Evolutionary conservation across 179 eudicot species (phyloP), one percentile per base, ranked within the genome.

Genomic region (Spinacia oleracea): DNA sequence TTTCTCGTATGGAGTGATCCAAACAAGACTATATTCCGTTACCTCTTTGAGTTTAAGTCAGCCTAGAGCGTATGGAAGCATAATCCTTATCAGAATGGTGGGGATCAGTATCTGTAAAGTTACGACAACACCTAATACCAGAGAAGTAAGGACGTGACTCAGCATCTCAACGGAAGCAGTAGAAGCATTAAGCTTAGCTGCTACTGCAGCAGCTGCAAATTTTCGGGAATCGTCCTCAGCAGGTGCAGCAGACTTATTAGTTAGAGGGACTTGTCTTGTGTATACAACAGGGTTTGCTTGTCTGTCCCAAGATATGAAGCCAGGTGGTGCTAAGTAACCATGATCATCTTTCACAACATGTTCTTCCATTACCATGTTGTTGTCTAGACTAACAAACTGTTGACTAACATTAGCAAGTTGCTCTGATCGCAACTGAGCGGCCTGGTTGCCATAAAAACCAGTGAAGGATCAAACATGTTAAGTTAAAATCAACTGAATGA

Each of bases 151-250:
- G 79, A 91, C 99, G 62, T 86, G 92, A 38, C 92, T 87, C 34
- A 92, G 93, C 98, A 96, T 92, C 86, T 96, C 89, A 31, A 97
- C 94, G 8, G 99, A 92, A 73, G 97, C 89, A 79, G 94, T 86
- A 21, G 98, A 91, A 34, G 97, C 96, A 20, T 97, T 86, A 55
- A 93, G 98, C 89, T 91, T 89, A 56, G 98, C 99, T 9, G 99
- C 99, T 66, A 94, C 86, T 4, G 94, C 99, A 31, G 98, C 98
- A 35, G 94, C 98, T 7, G 91, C 88, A 32, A 97, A 87, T 84
- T 92, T 96, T n/a, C 85, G 67, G 23, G 89, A 80, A 74, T 89
- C 91, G 20, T 90, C 97, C 20, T 89, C 87, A 29, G 32, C 9
- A 25, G 69, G 68, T 21, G 58, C n/a, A 48, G 75, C 60, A 6